Base-by-base conservation (phyloP, 495 filamentous ascomycete species). In the Elasticomyces elasticus region DNA sequence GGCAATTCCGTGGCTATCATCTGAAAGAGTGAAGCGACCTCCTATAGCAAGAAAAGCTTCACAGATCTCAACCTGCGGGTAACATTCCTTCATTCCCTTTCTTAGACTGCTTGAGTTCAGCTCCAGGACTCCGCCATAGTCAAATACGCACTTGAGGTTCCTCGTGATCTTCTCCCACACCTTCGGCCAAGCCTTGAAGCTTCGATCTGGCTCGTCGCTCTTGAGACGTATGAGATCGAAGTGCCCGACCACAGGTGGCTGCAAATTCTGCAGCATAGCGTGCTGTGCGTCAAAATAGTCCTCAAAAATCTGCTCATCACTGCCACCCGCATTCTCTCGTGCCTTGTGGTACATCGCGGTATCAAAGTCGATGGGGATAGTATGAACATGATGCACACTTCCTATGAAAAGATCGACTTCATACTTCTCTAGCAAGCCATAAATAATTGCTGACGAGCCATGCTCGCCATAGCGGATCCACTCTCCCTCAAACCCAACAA, bases 401-500 rank as follows among this genome's bases (percentile, higher is more conserved):
- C 94, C 92, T 63, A 98, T 69, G 71, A 94, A 91, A 69, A 92
- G 84, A 64, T 97, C 90, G 53, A 94, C 76, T 15, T 71, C 67
- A 48, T 84, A 77, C 24, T 79, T 72, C 1, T 72, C 63, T 13
- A 85, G 71, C 0, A 94, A 78, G 9, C 62, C 53, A 9, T 71
- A 54, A 44, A 95, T 80, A 27, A 87, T 67, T 0, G 63, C 17
- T 5, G 65, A 64, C 48, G 86, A 90, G 13, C 72, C 72, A n/a
- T n/a, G n/a, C n/a, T n/a, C 0, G 81, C 77, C 2, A 89, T 80
- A 59, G n/a, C n/a, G n/a, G n/a, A 95, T 90, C 81, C 86, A 97
- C 62, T 98, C 94, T 51, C 77, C 77, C 67, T 98, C 94, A 67
- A 96, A 94, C 42, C 86, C 92, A 67, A 98, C 82, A 20, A 95